A percentile compares a stretch with the other conserved stretches of the same genome.
These are phyloP conservation scores for Fusarium multiceps DNA, from an alignment of 2,329 filamentous ascomycete genomes.

Conservation along the genomic window DNA sequence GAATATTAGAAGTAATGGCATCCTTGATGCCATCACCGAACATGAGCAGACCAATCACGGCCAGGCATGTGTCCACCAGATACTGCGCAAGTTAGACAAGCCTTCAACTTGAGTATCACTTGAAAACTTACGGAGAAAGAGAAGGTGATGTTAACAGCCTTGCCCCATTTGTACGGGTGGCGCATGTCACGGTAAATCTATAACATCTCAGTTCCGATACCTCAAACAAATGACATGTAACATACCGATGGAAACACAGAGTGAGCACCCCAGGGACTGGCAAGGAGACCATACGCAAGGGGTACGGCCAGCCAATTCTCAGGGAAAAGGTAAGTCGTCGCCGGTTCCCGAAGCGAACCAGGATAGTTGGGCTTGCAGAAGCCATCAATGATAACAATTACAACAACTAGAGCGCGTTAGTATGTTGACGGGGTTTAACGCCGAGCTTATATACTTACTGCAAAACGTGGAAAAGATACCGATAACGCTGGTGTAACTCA, in stretches of 20 bases:
- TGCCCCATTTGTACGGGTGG: conserved; percentile 82
- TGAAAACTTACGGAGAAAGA: conserved; percentile 75
- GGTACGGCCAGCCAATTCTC: conserved; percentile 88
- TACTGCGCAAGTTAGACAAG: conserved; percentile 61
- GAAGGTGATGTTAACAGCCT: conserved; percentile 83
- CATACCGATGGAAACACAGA: conserved; percentile 81
- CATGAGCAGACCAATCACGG: conserved; percentile 89
- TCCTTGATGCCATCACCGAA: conserved; percentile 90
- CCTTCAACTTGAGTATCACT: not conserved
- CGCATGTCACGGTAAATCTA: conserved; percentile 72
- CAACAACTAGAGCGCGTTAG: conserved; percentile 69
- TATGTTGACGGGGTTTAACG: not conserved
- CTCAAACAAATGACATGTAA: not conserved
- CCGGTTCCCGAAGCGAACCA: conserved; percentile 85
- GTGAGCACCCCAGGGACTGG: conserved; percentile 76
- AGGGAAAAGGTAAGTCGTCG: conserved; percentile 83
- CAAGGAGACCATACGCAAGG: conserved; percentile 88
- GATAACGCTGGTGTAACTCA: conserved; percentile 91
- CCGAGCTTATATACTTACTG: conserved; percentile 68
- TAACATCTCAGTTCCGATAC: conserved; percentile 2
- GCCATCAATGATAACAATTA: conserved; percentile 87
- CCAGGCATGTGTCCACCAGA: conserved; percentile 82
- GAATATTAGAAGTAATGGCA: conserved; percentile 91
- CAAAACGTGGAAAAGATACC: conserved; percentile 91
- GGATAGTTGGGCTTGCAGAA: conserved; percentile 81